Conservation (phyloP, 78 protist genomes). For the Dictyostelium purpureum region DNA sequence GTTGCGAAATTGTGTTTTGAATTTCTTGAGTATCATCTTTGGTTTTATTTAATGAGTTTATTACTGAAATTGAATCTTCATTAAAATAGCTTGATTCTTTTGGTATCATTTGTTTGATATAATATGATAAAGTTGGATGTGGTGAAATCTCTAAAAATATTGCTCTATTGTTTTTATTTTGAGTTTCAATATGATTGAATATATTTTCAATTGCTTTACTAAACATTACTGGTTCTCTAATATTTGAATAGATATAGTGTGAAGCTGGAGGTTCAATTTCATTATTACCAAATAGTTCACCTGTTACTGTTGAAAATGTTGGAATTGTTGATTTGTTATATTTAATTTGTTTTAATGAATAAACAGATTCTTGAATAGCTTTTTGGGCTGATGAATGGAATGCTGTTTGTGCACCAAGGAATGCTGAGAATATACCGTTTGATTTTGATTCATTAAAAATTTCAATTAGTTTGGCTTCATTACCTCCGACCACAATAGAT, state of each 20-base stretch:
- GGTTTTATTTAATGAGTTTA: neutral
- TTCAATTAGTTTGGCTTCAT: neutral
- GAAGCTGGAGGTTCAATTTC: neutral
- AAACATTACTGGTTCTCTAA: neutral
- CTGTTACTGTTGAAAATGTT: slow-evolving; percentile 23
- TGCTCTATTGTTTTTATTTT: neutral
- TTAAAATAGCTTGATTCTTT: neutral
- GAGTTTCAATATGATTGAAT: neutral
- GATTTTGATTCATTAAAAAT: neutral
- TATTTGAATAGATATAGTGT: neutral
- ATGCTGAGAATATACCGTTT: neutral
- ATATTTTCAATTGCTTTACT: neutral
- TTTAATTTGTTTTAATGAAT: neutral
- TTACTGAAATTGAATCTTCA: neutral
- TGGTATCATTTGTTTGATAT: neutral
- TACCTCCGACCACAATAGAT: slow-evolving; percentile 51
- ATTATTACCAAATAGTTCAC: neutral
- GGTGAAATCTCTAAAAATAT: slow-evolving; percentile 47
- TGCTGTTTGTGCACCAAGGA: slow-evolving; percentile 25
- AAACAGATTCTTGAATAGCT: neutral
- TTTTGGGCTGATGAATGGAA: slow-evolving; percentile 67
- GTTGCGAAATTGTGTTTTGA: neutral
- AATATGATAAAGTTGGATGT: slow-evolving; percentile 45
- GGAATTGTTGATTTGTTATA: neutral
- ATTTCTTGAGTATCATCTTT: neutral